Evolutionary conservation across 176 grass and related monocot genomes (phyloP).

Genomic region (Phragmites australis): DNA sequence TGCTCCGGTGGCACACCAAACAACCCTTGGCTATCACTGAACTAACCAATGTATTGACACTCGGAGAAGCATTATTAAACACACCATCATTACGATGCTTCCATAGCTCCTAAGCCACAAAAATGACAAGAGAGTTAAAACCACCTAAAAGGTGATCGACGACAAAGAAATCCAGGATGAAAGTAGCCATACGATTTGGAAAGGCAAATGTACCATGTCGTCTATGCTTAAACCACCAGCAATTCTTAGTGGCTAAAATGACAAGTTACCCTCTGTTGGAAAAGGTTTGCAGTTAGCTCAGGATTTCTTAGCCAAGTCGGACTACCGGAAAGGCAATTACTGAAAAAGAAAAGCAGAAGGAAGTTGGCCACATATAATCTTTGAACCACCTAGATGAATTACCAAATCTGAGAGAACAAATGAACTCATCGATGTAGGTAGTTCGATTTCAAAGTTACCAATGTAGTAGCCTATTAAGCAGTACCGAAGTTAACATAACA

Average conservation of each 20-base stretch:
- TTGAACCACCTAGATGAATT: slow-evolving; percentile 33
- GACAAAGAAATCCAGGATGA: slow-evolving; percentile 48
- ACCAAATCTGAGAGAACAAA: slow-evolving; percentile 22
- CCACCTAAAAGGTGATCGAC: slow-evolving; percentile 37
- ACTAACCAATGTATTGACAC: too few relatives aligned
- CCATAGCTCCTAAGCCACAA: too few relatives aligned
- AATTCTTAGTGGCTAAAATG: slow-evolving; percentile 47
- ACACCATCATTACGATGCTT: too few relatives aligned
- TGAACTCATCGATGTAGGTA: neutral
- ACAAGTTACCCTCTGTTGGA: slow-evolving; percentile 17
- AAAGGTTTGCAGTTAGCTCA: slow-evolving; percentile 42
- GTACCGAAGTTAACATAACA: neutral
- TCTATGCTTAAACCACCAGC: slow-evolving; percentile 46
- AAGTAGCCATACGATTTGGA: slow-evolving; percentile 41
- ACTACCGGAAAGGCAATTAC: slow-evolving; percentile 38
- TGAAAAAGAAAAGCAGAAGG: slow-evolving; percentile 44
- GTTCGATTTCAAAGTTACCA: slow-evolving; percentile 1
- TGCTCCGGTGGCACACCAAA: too few relatives aligned
- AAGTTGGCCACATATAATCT: slow-evolving; percentile 41
- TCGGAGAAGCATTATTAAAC: too few relatives aligned
- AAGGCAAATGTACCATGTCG: slow-evolving; percentile 28
- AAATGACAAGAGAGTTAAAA: neutral
- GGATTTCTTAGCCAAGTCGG: slow-evolving; percentile 37
- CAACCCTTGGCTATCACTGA: too few relatives aligned
- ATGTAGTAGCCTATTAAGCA: slow-evolving; percentile 16